Percentiles rank a stretch among this genome's conserved stretches.
Conservation (phyloP, 1,139 yeast species). For the Suhomyces panamericanus region DNA sequence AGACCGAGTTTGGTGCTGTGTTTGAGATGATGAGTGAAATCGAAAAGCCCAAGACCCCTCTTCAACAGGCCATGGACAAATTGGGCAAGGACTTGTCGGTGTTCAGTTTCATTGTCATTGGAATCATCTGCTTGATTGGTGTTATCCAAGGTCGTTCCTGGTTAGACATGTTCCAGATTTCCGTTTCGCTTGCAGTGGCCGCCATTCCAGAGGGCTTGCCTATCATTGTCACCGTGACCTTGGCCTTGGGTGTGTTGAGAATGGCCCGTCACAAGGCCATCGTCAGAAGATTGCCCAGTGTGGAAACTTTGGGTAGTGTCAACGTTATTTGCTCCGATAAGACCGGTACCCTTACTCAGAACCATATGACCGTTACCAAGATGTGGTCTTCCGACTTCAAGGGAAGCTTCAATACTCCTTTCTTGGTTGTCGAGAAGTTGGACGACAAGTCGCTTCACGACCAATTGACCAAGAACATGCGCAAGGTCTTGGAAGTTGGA, state of each 20-base stretch:
- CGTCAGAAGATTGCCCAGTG: conserved; percentile 89
- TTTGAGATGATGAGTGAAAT: conserved; percentile 93
- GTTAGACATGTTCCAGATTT: conserved; percentile 96
- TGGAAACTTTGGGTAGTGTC: conserved; percentile 93
- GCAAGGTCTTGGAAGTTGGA: conserved; percentile 62
- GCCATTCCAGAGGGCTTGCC: conserved; percentile 98
- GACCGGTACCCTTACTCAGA: conserved; percentile 92
- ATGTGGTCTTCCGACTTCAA: conserved; percentile 79
- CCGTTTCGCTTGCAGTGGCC: conserved; percentile 95
- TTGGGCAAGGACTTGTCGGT: conserved; percentile 85
- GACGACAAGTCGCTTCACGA: conserved; percentile 40
- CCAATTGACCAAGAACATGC: conserved; percentile 53
- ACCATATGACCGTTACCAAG: conserved; percentile 89
- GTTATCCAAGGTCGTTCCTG: conserved; percentile 86
- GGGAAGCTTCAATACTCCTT: conserved; percentile 48
- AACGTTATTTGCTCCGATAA: conserved; percentile 94
- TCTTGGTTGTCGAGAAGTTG: conserved; percentile 50
- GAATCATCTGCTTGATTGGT: conserved; percentile 83
- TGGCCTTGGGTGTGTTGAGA: conserved; percentile 90
- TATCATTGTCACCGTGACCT: conserved; percentile 91
- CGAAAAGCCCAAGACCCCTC: conserved; percentile 94
- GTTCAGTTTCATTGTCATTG: conserved; percentile 81
- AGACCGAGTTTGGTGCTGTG: conserved; percentile 84
- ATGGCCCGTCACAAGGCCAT: conserved; percentile 95
- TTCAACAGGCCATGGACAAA: conserved; percentile 92